Conservation (phyloP, 768 basidiomycete genomes). For the Suillus americanus region DNA sequence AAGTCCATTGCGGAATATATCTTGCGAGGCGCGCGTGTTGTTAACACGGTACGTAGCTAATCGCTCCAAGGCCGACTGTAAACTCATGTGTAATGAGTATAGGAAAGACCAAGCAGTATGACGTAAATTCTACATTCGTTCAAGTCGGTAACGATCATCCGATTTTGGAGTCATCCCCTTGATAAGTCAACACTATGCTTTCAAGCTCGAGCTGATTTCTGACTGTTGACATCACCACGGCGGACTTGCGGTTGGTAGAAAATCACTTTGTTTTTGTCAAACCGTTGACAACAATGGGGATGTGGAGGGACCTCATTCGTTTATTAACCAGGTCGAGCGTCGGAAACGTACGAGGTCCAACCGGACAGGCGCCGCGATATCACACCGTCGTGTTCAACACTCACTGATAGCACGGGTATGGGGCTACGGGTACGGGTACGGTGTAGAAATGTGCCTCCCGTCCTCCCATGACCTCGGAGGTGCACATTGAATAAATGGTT, state of each 20-base stretch:
- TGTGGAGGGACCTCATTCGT: neutral
- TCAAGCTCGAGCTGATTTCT: neutral
- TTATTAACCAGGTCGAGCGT: neutral
- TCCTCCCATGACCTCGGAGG: neutral
- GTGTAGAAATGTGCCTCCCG: too few relatives aligned
- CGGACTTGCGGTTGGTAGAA: neutral
- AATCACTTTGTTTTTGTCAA: neutral
- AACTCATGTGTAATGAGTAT: constrained; percentile 36
- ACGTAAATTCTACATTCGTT: neutral
- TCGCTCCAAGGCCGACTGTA: constrained; percentile 48
- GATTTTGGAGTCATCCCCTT: neutral
- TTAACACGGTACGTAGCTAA: constrained; percentile 57
- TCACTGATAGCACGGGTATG: too few relatives aligned
- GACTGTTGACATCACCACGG: neutral
- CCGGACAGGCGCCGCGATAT: too few relatives aligned
- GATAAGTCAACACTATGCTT: neutral
- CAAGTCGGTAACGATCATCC: neutral
- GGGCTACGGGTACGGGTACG: too few relatives aligned
- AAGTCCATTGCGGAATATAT: constrained; percentile 55
- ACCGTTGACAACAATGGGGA: neutral
- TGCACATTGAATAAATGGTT: neutral
- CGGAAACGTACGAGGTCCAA: too few relatives aligned
- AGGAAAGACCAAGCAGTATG: neutral
- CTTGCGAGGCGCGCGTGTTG: constrained; percentile 53
- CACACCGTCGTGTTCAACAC: neutral